Evolutionary conservation across 345 rosid species (phyloP).

Genomic region (Rubroshorea leprosula): DNA sequence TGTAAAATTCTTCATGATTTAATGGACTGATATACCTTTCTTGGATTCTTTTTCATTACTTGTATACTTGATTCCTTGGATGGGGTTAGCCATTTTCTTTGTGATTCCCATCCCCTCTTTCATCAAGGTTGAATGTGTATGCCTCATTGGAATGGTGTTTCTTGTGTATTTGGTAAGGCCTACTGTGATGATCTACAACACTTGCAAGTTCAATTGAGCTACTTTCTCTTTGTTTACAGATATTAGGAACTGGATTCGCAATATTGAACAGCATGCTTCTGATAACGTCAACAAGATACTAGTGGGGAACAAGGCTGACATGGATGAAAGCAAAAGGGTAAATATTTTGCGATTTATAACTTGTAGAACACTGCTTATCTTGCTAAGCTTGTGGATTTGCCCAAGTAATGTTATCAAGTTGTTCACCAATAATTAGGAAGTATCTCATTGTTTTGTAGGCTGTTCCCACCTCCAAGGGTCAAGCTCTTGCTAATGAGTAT

Average conservation of each 20-base stretch:
- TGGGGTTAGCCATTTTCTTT: constrained; percentile 1
- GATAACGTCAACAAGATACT: constrained; percentile 89
- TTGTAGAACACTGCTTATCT: constrained; percentile 5
- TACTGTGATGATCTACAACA: constrained; percentile 1
- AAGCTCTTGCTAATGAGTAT: constrained; percentile 80
- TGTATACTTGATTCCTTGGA: background rate
- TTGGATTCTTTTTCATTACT: background rate
- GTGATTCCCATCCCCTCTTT: constrained; percentile 3
- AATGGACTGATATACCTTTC: background rate
- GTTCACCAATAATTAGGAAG: background rate
- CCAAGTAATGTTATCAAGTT: background rate
- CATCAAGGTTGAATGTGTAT: constrained; percentile 5
- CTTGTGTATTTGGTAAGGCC: background rate
- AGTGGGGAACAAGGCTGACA: constrained; percentile 98
- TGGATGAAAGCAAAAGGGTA: constrained; percentile 99
- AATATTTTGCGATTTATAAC: background rate
- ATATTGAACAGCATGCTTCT: constrained; percentile 95
- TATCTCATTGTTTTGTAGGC: constrained; percentile 33
- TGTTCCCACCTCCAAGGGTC: constrained; percentile 75
- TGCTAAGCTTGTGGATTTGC: constrained; percentile 9
- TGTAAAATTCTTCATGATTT: background rate
- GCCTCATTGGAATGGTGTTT: constrained; percentile 6
- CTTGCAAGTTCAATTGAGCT: constrained; percentile 8
- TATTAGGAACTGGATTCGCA: constrained; percentile 97
- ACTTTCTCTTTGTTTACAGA: constrained; percentile 39